Evolutionary conservation across 148 eudicot genomes (phyloP).

Genomic region (Diospyros lotus): DNA sequence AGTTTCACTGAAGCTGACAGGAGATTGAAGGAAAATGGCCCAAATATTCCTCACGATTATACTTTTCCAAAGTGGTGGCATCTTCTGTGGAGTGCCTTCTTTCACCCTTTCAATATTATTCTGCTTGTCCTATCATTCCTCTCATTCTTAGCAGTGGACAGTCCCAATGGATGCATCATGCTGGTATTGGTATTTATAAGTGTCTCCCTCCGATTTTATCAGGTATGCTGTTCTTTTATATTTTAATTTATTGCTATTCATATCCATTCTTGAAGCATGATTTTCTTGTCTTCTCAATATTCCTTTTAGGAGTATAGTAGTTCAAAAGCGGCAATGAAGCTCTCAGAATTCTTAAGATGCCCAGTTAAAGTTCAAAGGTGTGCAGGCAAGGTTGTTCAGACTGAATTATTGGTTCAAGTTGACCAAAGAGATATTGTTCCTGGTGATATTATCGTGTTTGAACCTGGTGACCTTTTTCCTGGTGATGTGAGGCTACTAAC

Average conservation of each 20-base stretch:
- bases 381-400: slow-evolving; percentile 42
- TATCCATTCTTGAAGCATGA: not conserved
- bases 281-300: not conserved
- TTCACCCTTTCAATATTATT: slow-evolving; percentile 55
- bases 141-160: slow-evolving; percentile 37
- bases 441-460: slow-evolving; percentile 44
- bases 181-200: slow-evolving; percentile 43
- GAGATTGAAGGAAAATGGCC: slow-evolving; percentile 41
- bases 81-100: slow-evolving; percentile 50
- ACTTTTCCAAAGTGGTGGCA: slow-evolving; percentile 46
- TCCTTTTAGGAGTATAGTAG: slow-evolving; percentile 40
- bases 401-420: slow-evolving; percentile 40
- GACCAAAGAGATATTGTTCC: slow-evolving; percentile 48
- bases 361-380: slow-evolving; percentile 52
- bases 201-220: slow-evolving; percentile 51
- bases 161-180: slow-evolving; percentile 46
- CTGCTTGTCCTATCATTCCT: slow-evolving; percentile 38
- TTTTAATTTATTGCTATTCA: not conserved
- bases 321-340: slow-evolving; percentile 52
- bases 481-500: slow-evolving; percentile 49
- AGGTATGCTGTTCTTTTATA: slow-evolving; percentile 21
- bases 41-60: slow-evolving; percentile 41
- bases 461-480: slow-evolving; percentile 53
- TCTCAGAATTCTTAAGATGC: slow-evolving; percentile 40
- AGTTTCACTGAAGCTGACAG: slow-evolving; percentile 49